phyloP scores from a whole-genome alignment of 2,329 filamentous ascomycete genomes.

The Parascedosporium putredinis region DNA sequence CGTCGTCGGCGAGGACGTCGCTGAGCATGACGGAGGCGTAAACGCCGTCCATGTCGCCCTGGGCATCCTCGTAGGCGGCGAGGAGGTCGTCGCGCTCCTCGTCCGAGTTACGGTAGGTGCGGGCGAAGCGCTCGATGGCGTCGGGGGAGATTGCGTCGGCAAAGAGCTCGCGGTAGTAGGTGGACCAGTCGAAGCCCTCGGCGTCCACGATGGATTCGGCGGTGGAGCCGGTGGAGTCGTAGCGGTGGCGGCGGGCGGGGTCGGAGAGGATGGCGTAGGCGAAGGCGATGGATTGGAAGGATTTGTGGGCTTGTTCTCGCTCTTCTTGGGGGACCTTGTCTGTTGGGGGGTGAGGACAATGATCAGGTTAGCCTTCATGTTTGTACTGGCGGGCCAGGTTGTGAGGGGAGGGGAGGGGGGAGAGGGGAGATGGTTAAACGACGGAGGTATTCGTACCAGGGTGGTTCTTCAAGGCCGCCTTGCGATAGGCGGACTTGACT shows the following conservation, averaged over 20 bases:
- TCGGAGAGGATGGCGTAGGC: conserved; percentile 91
- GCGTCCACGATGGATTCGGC: conserved; percentile 68
- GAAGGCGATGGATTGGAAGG: conserved; percentile 85
- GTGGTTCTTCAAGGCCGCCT: conserved; percentile 78
- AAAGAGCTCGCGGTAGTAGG: conserved; percentile 81
- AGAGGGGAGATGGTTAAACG: conserved; percentile 9
- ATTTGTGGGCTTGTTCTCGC: conserved; percentile 63
- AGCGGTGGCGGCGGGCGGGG: conserved; percentile 66
- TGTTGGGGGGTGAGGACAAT: conserved; percentile 18
- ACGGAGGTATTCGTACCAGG: conserved; percentile 47
- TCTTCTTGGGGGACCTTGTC: conserved; percentile 66
- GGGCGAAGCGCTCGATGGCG: conserved; percentile 64
- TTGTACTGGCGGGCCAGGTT: neutral
- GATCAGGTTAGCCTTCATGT: neutral
- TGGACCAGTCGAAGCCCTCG: conserved; percentile 79
- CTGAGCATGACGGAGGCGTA: conserved; percentile 84
- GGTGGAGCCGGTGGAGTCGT: conserved; percentile 84
- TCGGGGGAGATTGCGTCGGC: conserved; percentile 63
- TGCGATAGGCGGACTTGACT: conserved; percentile 85
- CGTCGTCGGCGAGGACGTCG: conserved; percentile 72
- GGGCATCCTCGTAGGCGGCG: conserved; percentile 57
- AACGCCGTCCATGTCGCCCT: conserved; percentile 67
- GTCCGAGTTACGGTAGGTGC: conserved; percentile 72
- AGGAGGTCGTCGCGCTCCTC: conserved; percentile 77
- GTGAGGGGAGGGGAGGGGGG: neutral